Evolutionary conservation across 2,329 filamentous ascomycete species (phyloP).

Genomic region (Cytospora leucostoma): DNA sequence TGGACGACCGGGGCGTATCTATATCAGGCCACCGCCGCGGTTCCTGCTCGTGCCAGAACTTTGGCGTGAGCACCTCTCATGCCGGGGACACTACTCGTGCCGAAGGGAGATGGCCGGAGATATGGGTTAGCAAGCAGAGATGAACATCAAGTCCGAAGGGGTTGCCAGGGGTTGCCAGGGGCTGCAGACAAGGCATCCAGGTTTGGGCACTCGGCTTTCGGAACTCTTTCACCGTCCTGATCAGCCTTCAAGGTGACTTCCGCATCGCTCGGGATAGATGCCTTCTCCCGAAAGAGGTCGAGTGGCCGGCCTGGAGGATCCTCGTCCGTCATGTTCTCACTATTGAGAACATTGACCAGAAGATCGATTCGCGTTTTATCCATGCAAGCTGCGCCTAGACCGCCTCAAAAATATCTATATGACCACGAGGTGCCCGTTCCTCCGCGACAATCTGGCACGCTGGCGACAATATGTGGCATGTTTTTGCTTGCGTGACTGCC

Average conservation of each 20-base stretch:
- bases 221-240: conserved; percentile 40
- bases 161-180: no score
- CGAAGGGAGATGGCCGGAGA: no score
- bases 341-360: conserved; percentile 33
- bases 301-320: conserved; percentile 44
- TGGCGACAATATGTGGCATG: conserved; percentile 43
- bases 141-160: no score
- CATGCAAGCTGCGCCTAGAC: conserved; percentile 43
- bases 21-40: conserved; percentile 39
- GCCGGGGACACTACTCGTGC: conserved; percentile 1
- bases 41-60: conserved; percentile 38
- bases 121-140: no score
- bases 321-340: conserved; percentile 32
- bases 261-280: conserved; percentile 37
- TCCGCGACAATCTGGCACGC: conserved; percentile 30
- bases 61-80: conserved; percentile 33
- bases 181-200: conserved; percentile 19
- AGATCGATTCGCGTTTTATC: conserved; percentile 37
- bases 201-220: conserved; percentile 42
- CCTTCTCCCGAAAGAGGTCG: conserved; percentile 39
- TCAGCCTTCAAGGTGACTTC: conserved; percentile 43
- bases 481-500: conserved; percentile 41
- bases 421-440: conserved; percentile 7
- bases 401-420: conserved; percentile 37
- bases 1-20: conserved; percentile 40